phyloP scores from a whole-genome alignment of 2,329 filamentous ascomycete genomes.

The Phaeosphaeria sp. region DNA sequence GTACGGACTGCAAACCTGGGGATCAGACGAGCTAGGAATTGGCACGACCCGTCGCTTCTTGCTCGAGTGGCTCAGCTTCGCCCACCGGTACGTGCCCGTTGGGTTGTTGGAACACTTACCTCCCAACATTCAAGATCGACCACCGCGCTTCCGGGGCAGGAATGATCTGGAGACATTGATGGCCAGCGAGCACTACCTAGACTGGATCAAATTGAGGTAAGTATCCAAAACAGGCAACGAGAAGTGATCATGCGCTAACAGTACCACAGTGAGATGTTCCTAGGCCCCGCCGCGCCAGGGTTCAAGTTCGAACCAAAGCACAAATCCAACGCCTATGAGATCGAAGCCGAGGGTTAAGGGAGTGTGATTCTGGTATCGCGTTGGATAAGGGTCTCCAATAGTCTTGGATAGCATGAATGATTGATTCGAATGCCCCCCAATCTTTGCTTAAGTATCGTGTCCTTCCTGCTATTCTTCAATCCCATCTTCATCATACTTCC shows the following conservation, averaged over 20 bases:
- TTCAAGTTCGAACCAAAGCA: constrained; percentile 98
- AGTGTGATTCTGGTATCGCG: not conserved
- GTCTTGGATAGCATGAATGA: not conserved
- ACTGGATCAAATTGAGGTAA: constrained; percentile 99
- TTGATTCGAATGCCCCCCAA: not conserved
- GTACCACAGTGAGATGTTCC: constrained; percentile 84
- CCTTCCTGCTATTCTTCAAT: not conserved
- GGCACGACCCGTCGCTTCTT: constrained; percentile 91
- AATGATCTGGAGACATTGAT: constrained; percentile 95
- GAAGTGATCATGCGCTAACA: constrained; percentile 17
- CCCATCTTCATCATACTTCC: not conserved
- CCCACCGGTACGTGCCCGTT: constrained; percentile 88
- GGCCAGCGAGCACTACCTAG: constrained; percentile 88
- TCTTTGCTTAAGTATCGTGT: not conserved
- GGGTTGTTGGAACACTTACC: constrained; percentile 88
- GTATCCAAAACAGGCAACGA: not conserved
- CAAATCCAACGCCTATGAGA: constrained; percentile 90
- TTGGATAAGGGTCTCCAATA: not conserved
- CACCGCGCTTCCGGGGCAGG: constrained; percentile 81
- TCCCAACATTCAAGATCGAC: constrained; percentile 85
- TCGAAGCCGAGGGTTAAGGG: constrained; percentile 60
- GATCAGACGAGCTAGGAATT: constrained; percentile 91
- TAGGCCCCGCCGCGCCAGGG: constrained; percentile 85
- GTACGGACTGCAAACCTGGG: constrained; percentile 94
- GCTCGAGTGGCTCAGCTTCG: constrained; percentile 94